Percentiles rank a stretch among this genome's conserved stretches.
Conservation (phyloP, 192 early-diverging fungal genomes). For the Podila verticillata region DNA sequence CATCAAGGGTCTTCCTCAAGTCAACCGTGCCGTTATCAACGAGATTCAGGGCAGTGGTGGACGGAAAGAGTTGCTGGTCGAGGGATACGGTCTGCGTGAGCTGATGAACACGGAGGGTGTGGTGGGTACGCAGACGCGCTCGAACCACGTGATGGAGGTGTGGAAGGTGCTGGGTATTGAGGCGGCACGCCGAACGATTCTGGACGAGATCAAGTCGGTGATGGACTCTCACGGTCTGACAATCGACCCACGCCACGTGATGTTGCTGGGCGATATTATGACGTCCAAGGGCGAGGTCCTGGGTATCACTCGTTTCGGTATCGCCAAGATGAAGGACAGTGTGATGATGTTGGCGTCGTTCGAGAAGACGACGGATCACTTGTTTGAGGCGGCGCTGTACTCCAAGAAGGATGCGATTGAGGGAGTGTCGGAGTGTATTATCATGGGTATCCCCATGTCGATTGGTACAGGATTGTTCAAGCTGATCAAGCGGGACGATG, state of each 20-base stretch:
- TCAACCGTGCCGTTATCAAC: slow-evolving; percentile 88
- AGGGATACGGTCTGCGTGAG: slow-evolving; percentile 93
- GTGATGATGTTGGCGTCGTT: slow-evolving; percentile 99
- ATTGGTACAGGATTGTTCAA: slow-evolving; percentile 98
- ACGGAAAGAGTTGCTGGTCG: slow-evolving; percentile 80
- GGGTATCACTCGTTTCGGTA: slow-evolving; percentile 98
- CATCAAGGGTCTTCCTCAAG: slow-evolving; percentile 86
- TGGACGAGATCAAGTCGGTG: slow-evolving; percentile 87
- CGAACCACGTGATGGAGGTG: slow-evolving; percentile 96
- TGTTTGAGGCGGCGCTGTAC: slow-evolving; percentile 98
- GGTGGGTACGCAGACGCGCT: slow-evolving; percentile 77
- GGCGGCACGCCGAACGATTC: slow-evolving; percentile 90
- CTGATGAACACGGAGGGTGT: slow-evolving; percentile 97
- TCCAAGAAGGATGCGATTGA: slow-evolving; percentile 93
- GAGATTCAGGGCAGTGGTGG: slow-evolving; percentile 64
- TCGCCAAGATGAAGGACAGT: slow-evolving; percentile 99
- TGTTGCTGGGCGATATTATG: slow-evolving; percentile 98
- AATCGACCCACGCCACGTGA: slow-evolving; percentile 95
- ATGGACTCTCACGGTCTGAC: slow-evolving; percentile 93
- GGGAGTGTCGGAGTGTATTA: slow-evolving; percentile 98
- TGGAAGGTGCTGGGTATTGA: slow-evolving; percentile 94
- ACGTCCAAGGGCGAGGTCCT: slow-evolving; percentile 98
- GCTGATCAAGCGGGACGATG: slow-evolving; percentile 74
- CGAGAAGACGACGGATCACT: slow-evolving; percentile 99
- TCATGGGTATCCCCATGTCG: slow-evolving; percentile 98